These are phyloP conservation scores for Cornus suecica DNA, from an alignment of 148 eudicot genomes.

Conservation along the genomic window DNA sequence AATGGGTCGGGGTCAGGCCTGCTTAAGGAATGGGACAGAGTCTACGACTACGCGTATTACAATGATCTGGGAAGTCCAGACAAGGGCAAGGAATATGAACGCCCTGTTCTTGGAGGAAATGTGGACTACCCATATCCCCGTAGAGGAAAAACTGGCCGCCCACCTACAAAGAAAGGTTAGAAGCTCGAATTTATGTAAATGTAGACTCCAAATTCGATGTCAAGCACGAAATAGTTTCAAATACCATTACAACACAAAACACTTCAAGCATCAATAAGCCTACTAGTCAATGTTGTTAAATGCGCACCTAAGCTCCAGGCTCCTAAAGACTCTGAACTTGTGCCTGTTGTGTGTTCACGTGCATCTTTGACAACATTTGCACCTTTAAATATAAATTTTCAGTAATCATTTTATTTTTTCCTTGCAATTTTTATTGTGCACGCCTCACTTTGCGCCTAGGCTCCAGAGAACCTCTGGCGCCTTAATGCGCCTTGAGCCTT, in stretches of 20 bases:
- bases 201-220: not conserved
- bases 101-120: conserved; percentile 83
- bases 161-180: conserved; percentile 64
- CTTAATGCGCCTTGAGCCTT: too few species aligned
- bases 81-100: conserved; percentile 53
- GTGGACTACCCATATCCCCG: conserved; percentile 75
- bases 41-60: conserved; percentile 76
- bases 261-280: not conserved
- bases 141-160: conserved; percentile 69
- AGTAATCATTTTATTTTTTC: too few species aligned
- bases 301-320: too few species aligned
- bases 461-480: too few species aligned
- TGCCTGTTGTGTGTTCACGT: too few species aligned
- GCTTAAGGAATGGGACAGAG: conserved; percentile 89
- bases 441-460: too few species aligned
- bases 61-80: conserved; percentile 83
- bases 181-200: not conserved
- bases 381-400: too few species aligned
- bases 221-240: not conserved
- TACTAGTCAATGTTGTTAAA: too few species aligned
- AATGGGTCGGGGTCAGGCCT: conserved; percentile 57
- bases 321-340: too few species aligned
- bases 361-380: too few species aligned
- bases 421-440: too few species aligned
- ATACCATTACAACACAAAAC: not conserved